Base-by-base conservation (phyloP, 2,329 filamentous ascomycete species). In the Ramichloridium luteum region DNA sequence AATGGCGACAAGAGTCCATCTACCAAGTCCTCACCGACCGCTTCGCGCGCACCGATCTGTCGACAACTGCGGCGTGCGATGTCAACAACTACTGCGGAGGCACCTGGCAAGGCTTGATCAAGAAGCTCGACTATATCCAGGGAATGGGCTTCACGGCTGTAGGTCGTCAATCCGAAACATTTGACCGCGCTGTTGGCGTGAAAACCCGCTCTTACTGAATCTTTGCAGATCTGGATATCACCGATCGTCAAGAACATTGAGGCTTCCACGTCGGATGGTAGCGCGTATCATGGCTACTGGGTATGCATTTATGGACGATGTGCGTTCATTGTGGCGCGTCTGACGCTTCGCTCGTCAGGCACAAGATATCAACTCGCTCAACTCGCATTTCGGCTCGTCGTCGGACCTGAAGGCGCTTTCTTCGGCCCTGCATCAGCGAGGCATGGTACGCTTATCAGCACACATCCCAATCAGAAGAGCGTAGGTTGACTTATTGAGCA, bases 1-100 rank as follows among this genome's bases (percentile, higher is more conserved):
- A 23, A 23, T 23, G 20, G 20, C 20, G 20, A 8, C 20, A 23
- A n/a, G 20, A 23, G 20, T 70, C 65, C 27, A 72, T 74, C 34
- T 74, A 74, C 48, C 70, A 73, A 53, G 62, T 67, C 22, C 51
- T 75, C 43, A 72, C 70, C 3, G 70, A 73, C 45, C 65, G 71
- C 2, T 63, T 70, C 36, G 70, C 67, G 4, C 61, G 62, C 6
- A 60, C 53, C 3, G 55, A 59, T 39, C 64, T 62, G 13, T 60
- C 56, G 3, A 59, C 55, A 5, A 61, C 64, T n/a, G 55, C 50
- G 13, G 36, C 54, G 1, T 70, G 67, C 43, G 55, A 62, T 30
- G 44, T 54, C 5, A 37, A 41, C 26, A 36, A 45, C 16, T 65
- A 65, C 35, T 69, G 65, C 37, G 64, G 64, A 23, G 64, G 64